phyloP scores from a whole-genome alignment of 352 stramenopile species.

The Phytopythium sindhum region DNA sequence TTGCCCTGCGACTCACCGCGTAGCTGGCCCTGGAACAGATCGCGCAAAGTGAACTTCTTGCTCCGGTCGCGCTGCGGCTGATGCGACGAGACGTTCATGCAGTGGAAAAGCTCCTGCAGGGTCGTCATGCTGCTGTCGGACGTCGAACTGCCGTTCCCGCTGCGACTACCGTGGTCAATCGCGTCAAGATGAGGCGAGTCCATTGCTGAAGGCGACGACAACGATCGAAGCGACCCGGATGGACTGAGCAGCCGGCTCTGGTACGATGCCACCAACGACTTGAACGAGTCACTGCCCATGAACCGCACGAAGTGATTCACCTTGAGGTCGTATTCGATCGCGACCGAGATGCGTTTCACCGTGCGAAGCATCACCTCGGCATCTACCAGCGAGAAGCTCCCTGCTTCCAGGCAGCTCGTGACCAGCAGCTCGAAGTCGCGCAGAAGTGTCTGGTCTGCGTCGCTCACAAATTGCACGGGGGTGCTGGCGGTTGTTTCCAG shows the following conservation, averaged over 20 bases:
- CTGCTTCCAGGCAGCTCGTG: constrained; percentile 49
- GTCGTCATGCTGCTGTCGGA: constrained; percentile 82
- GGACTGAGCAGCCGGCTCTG: constrained; percentile 73
- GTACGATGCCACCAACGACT: constrained; percentile 70
- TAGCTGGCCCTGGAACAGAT: constrained; percentile 62
- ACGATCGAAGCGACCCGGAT: constrained; percentile 27
- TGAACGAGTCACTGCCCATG: constrained; percentile 80
- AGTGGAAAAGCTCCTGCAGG: constrained; percentile 84
- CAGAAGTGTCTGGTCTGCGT: constrained; percentile 53
- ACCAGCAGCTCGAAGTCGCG: constrained; percentile 60
- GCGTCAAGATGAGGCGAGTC: constrained; percentile 7
- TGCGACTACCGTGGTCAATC: background rate
- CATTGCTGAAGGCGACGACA: constrained; percentile 9
- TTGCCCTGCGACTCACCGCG: constrained; percentile 55
- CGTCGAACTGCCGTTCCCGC: constrained; percentile 28
- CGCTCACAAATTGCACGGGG: constrained; percentile 65
- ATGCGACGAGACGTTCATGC: constrained; percentile 84
- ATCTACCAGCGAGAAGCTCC: constrained; percentile 65
- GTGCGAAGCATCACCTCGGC: constrained; percentile 56
- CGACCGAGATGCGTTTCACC: constrained; percentile 44
- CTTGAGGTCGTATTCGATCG: constrained; percentile 75
- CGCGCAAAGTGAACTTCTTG: constrained; percentile 64
- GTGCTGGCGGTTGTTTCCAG: constrained; percentile 45
- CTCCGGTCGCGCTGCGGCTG: constrained; percentile 69
- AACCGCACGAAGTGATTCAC: constrained; percentile 88